phyloP scores from a whole-genome alignment of 306 rosid species.

The Ammopiptanthus mongolicus region DNA sequence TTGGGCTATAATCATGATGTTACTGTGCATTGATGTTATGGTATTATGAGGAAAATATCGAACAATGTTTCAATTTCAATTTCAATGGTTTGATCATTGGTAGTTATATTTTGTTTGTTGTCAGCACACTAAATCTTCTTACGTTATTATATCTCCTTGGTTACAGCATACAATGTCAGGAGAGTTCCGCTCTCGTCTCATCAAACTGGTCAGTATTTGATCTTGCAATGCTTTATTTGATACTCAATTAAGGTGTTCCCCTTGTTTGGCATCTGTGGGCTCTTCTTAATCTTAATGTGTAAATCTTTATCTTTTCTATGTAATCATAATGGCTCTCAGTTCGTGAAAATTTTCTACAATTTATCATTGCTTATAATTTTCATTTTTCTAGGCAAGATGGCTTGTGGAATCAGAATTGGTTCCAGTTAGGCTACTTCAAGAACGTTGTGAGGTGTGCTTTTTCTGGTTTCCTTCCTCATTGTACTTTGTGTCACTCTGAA shows the following conservation, averaged over 20 bases:
- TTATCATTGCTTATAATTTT: slow-evolving; percentile 1
- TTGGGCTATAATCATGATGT: not conserved
- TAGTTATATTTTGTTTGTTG: not conserved
- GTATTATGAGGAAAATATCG: not conserved
- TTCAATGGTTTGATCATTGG: slow-evolving; percentile 1
- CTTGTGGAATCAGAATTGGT: slow-evolving; percentile 80
- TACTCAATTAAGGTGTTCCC: not conserved
- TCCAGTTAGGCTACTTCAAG: slow-evolving; percentile 85
- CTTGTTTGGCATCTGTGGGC: not conserved
- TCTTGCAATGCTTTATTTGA: slow-evolving; percentile 4
- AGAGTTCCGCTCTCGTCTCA: slow-evolving; percentile 80
- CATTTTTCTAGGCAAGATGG: slow-evolving; percentile 75
- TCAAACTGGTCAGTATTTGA: slow-evolving; percentile 68
- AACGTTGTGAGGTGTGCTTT: slow-evolving; percentile 86
- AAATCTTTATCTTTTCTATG: not conserved
- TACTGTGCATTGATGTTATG: not conserved
- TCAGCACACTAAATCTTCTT: slow-evolving; percentile 8
- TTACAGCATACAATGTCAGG: slow-evolving; percentile 85
- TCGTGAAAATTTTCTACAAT: not conserved
- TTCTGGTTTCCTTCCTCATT: not conserved
- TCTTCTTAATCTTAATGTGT: not conserved
- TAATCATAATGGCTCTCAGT: not conserved
- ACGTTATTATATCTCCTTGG: slow-evolving; percentile 7
- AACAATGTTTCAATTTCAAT: not conserved
- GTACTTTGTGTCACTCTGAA: not conserved